Base-by-base conservation (phyloP, 768 basidiomycete genomes). In the Asterophora parasitica region DNA sequence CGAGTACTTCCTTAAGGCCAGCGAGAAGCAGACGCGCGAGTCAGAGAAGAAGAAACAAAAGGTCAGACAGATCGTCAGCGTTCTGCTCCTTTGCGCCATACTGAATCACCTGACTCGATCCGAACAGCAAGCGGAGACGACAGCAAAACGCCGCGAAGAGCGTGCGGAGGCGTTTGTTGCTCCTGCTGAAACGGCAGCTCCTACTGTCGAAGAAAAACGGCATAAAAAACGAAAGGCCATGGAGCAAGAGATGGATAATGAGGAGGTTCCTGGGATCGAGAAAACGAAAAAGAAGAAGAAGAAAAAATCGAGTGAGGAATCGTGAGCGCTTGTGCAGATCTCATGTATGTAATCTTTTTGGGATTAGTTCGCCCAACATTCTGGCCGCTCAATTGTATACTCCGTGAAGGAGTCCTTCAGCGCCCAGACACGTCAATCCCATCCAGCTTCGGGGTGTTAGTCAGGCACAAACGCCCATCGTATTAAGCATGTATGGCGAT, bases 1-100 rank as follows among this genome's bases (percentile, higher is more conserved):
- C 69, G 96, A 98, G 61, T 98, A 98, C 63, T 99, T 98, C 76
- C 85, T 99, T 70, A 96, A 95, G 63, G 71, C 87, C 13, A 75
- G 81, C 50, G 90, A 98, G 63, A 95, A 88, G 71, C 85, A 85
- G 54, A 81, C 78, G 2, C 76, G 81, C 30, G 89, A 92, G 58
- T 75, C 78, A 27, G 78, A 77, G 48, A 75, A 78, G 60, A 72
- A 86, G 62, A 84, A 81, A 66, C 81, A 92, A 63, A 92, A 90
- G 79, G 88, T 83, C 12, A 12, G 8, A 44, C 27, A 66, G 8
- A 36, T 20, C 5, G 26, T 23, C 1, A 15, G 41, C 2, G 12
- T 17, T 17, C 13, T 20, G 27, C 8, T 30, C 30, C 27, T 35
- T 16, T 7, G 40, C 46, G 15, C 43, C 49, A 28, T 35, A 20